Evolutionary conservation across 129 eudicot genomes (phyloP), one percentile per base, ranked within the genome.

Genomic region (Arctium minus): DNA sequence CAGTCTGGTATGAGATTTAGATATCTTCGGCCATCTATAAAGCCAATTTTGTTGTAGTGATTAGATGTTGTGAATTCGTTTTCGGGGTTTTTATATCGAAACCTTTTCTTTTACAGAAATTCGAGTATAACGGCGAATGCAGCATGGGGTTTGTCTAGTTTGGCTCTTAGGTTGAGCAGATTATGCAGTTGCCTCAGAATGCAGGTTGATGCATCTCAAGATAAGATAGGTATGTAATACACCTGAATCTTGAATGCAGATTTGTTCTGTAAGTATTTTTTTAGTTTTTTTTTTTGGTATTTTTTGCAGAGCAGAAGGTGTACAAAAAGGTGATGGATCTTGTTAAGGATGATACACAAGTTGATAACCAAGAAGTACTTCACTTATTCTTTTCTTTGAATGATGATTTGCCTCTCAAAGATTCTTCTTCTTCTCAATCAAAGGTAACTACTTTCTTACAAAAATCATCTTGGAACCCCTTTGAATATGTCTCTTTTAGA

Each of bases 331-430:
- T 94, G 76, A 48, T 70, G 32, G 65, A 82, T 84, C 48, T 90
- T 80, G 88, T 88, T 35, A 73, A 89, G 68, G 90, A 75, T 73
- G 42, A 13, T 68, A 75, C 78, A 12, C 85, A 86, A 68, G 44
- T n/a, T 56, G 97, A 90, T 79, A 94, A 90, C 74, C 97, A 90
- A 82, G 86, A 87, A 53, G 88, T 81, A 50, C 79, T 94, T 12
- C 56, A 82, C 46, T 77, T 86, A 67, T 81, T 92, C 31, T 84
- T 94, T 82, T 80, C 91, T 72, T 46, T 74, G 72, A 85, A 89
- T 81, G 85, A 86, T 82, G 89, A 88, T 81, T 76, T 84, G 48
- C 98, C 97, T 6, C 78, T 94, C 9, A 94, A 86, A 86, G 87
- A 82, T 80, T 69, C 85, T 46, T 83, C 85, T 44, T 82, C 87